Conservation (phyloP, 148 eudicot genomes). For the Cornus florida region DNA sequence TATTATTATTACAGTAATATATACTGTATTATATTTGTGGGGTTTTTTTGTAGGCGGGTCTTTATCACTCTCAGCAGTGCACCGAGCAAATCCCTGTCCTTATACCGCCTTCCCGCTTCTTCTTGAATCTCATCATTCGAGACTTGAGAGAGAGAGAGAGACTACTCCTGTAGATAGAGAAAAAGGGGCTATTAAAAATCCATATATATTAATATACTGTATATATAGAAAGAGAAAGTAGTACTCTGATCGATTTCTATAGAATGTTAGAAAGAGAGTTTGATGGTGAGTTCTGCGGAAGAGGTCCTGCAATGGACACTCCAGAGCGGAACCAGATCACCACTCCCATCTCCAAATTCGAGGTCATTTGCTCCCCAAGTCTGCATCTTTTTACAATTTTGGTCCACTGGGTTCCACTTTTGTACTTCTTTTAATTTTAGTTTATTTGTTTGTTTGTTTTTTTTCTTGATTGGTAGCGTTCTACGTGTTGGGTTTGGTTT, state of each 20-base stretch:
- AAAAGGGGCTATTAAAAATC: background rate
- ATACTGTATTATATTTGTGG: background rate
- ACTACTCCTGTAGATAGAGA: background rate
- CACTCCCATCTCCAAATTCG: conserved; percentile 8
- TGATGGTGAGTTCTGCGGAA: background rate
- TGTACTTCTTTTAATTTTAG: background rate
- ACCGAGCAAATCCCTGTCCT: conserved; percentile 12
- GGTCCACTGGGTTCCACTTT: background rate
- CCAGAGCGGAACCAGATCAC: conserved; percentile 16
- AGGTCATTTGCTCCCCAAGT: conserved; percentile 11
- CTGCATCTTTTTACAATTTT: background rate
- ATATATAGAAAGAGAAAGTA: conserved; percentile 4
- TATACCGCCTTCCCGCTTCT: conserved; percentile 19
- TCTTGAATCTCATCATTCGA: conserved; percentile 8
- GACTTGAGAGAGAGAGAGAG: no score
- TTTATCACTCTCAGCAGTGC: conserved; percentile 1
- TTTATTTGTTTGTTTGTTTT: background rate
- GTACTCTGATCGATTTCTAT: background rate
- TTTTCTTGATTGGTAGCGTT: background rate
- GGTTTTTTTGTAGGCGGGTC: background rate
- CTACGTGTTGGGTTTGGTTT: background rate
- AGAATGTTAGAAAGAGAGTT: conserved; percentile 6
- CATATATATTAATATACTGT: background rate
- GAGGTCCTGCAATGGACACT: conserved; percentile 22
- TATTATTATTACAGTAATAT: no score